These are phyloP conservation scores for Fusarium longipes DNA, from an alignment of 2,329 filamentous ascomycete genomes.

Conservation along the genomic window DNA sequence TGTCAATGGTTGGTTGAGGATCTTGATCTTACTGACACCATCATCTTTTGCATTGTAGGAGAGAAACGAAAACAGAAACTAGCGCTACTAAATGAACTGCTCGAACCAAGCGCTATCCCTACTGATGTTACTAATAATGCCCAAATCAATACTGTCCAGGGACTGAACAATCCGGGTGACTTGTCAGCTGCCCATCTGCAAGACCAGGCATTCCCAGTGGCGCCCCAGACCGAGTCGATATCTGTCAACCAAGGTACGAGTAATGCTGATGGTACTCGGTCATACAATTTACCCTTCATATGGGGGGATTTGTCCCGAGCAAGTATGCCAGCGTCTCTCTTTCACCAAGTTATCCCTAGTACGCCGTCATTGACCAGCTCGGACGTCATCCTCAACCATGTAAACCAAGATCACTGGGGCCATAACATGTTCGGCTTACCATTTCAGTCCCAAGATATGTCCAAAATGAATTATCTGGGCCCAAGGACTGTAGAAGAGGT, in stretches of 20 bases:
- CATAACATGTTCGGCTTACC: background rate
- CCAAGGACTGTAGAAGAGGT: slow-evolving; percentile 16
- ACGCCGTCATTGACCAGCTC: background rate
- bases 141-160: background rate
- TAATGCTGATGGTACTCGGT: background rate
- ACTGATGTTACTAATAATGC: background rate
- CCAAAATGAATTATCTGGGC: background rate
- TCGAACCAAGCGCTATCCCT: slow-evolving; percentile 43
- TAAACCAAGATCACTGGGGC: slow-evolving; percentile 4
- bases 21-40: slow-evolving; percentile 27
- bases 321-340: background rate
- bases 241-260: background rate
- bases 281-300: background rate
- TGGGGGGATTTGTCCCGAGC: background rate
- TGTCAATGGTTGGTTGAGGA: slow-evolving; percentile 17
- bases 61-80: slow-evolving; percentile 59
- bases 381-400: background rate
- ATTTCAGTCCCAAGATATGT: background rate
- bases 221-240: background rate
- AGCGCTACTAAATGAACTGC: slow-evolving; percentile 53
- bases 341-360: background rate
- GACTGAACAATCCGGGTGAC: background rate
- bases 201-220: background rate
- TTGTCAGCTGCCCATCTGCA: background rate
- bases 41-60: slow-evolving; percentile 44